Evolutionary conservation across 1,139 yeast genomes (phyloP).

Genomic region (Blastobotrys apis): DNA sequence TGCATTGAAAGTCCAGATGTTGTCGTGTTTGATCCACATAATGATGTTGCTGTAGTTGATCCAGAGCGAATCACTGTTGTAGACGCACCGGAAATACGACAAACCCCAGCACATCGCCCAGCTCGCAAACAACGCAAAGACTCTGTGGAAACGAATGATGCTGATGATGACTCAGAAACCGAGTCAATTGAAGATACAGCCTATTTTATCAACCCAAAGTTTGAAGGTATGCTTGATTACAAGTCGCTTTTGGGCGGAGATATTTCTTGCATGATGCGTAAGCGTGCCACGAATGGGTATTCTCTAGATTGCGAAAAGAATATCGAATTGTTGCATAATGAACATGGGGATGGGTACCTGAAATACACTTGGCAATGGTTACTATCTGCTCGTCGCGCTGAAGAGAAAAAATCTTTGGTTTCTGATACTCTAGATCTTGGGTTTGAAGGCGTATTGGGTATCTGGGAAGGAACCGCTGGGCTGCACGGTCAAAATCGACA

Average conservation of each 20-base stretch:
- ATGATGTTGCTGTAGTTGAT: constrained; percentile 66
- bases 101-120: not conserved
- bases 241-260: constrained; percentile 31
- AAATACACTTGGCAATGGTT: constrained; percentile 91
- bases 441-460: constrained; percentile 80
- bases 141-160: not conserved
- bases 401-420: constrained; percentile 64
- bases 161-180: constrained; percentile 14
- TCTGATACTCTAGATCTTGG: constrained; percentile 72
- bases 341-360: constrained; percentile 48
- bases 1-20: constrained; percentile 65
- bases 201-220: constrained; percentile 9
- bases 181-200: constrained; percentile 20
- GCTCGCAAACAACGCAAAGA: not conserved
- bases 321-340: constrained; percentile 53
- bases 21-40: constrained; percentile 62
- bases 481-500: constrained; percentile 45
- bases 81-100: constrained; percentile 4
- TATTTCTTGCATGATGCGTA: constrained; percentile 47
- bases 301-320: constrained; percentile 67
- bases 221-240: constrained; percentile 26
- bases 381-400: constrained; percentile 62
- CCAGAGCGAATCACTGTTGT: constrained; percentile 48
- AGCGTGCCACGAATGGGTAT: constrained; percentile 69
- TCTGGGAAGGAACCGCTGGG: constrained; percentile 80